Evolutionary conservation across 176 grass and related monocot genomes (phyloP).

Genomic region (Thalia dealbata): DNA sequence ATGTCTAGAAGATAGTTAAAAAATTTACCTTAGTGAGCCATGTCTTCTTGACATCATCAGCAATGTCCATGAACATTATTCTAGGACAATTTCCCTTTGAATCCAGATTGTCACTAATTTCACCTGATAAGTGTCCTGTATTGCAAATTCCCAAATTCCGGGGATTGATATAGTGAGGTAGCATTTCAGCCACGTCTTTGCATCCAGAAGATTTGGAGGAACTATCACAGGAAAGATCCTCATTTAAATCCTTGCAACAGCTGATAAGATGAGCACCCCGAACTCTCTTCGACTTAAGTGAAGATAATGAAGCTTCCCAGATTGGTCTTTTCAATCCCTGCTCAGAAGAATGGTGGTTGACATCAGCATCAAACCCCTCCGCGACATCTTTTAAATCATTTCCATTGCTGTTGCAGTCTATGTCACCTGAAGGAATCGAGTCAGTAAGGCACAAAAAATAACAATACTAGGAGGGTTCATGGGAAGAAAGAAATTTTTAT

Average conservation of each 20-base stretch:
- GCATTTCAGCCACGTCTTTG: background rate
- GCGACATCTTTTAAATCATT: conserved; percentile 3
- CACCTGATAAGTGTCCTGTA: conserved; percentile 25
- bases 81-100: conserved; percentile 24
- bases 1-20: background rate
- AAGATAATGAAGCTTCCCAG: conserved; percentile 55
- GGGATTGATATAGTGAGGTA: conserved; percentile 15
- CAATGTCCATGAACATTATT: conserved; percentile 91
- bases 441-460: background rate
- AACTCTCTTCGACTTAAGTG: conserved; percentile 75
- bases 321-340: conserved; percentile 47
- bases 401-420: conserved; percentile 18
- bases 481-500: background rate
- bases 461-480: background rate
- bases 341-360: conserved; percentile 18
- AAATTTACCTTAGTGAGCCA: conserved; percentile 54
- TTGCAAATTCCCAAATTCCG: conserved; percentile 10
- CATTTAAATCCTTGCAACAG: conserved; percentile 26
- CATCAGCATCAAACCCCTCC: conserved; percentile 17
- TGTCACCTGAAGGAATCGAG: conserved; percentile 21
- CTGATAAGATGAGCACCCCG: conserved; percentile 30
- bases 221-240: conserved; percentile 19
- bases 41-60: conserved; percentile 63
- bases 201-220: conserved; percentile 2
- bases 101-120: conserved; percentile 10